Evolutionary conservation across 202 grass and related monocot genomes (phyloP).

Genomic region (Dendrocalamus latiflorus): DNA sequence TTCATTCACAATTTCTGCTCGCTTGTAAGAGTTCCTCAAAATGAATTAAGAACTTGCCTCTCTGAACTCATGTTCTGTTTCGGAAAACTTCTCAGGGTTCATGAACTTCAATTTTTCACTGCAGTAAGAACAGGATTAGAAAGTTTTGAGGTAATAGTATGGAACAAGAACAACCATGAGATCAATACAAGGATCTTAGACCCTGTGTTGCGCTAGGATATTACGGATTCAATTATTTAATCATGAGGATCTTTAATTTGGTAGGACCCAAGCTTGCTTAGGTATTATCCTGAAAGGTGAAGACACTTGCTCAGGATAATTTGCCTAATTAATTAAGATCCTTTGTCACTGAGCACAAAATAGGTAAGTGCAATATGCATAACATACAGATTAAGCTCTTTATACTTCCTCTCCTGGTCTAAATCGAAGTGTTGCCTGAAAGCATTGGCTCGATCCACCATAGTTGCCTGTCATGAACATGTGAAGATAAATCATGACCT

Average conservation of each 20-base stretch:
- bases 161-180: neutral
- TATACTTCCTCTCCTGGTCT: conserved; percentile 85
- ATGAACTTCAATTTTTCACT: conserved; percentile 94
- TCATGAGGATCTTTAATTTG: neutral
- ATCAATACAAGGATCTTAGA: conserved; percentile 10
- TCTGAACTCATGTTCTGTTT: conserved; percentile 79
- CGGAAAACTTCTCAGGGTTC: conserved; percentile 65
- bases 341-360: neutral
- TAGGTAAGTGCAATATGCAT: neutral
- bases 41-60: conserved; percentile 46
- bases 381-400: conserved; percentile 91
- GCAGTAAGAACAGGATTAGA: conserved; percentile 26
- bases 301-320: neutral
- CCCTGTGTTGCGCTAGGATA: neutral
- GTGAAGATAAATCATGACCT: conserved; percentile 13
- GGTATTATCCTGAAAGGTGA: conserved; percentile 5
- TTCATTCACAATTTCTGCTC: neutral
- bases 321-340: conserved; percentile 5
- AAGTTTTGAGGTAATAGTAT: neutral
- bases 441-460: conserved; percentile 95
- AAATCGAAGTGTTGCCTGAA: conserved; percentile 94
- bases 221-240: neutral
- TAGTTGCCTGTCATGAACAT: conserved; percentile 55
- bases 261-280: neutral
- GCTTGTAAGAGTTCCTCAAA: neutral